phyloP scores from a whole-genome alignment of 768 basidiomycete genomes.

The Termitomyces sp. region DNA sequence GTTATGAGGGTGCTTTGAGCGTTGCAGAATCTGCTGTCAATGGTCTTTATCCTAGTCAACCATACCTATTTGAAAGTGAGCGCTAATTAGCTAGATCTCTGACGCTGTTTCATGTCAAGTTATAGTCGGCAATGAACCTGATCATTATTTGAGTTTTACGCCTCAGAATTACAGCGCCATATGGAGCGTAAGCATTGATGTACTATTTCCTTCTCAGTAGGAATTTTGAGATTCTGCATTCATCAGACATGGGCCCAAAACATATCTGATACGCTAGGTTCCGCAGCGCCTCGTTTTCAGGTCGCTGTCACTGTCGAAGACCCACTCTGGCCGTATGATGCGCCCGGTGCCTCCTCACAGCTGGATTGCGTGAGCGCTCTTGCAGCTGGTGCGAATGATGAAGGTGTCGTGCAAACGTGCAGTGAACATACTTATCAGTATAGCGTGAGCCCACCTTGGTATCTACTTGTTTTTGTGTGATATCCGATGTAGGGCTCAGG shows the following conservation, averaged over 20 bases:
- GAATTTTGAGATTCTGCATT: not conserved
- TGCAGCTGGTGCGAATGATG: slow-evolving; percentile 37
- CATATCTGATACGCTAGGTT: slow-evolving; percentile 33
- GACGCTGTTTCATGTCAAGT: not conserved
- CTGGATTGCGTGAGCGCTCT: slow-evolving; percentile 46
- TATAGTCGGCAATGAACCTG: slow-evolving; percentile 50
- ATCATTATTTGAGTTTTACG: slow-evolving; percentile 40
- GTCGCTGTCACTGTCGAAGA: slow-evolving; percentile 46
- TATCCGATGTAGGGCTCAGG: slow-evolving; percentile 13
- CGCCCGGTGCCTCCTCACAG: slow-evolving; percentile 34
- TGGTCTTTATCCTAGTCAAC: slow-evolving; percentile 30
- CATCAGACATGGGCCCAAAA: slow-evolving; percentile 44
- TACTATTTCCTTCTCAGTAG: not conserved
- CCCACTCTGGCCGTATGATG: slow-evolving; percentile 46
- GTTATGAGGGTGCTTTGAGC: slow-evolving; percentile 34
- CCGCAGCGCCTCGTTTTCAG: slow-evolving; percentile 38
- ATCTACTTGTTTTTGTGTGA: not conserved
- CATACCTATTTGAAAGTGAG: slow-evolving; percentile 42
- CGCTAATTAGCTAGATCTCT: not conserved
- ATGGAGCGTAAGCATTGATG: slow-evolving; percentile 33
- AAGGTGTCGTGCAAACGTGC: slow-evolving; percentile 37
- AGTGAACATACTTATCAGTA: slow-evolving; percentile 55
- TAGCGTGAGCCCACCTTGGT: slow-evolving; percentile 27
- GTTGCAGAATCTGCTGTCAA: slow-evolving; percentile 38
- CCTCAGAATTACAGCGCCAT: slow-evolving; percentile 37